Evolutionary conservation across 2,329 filamentous ascomycete species (phyloP).

Genomic region (Leptographium galeiforme): DNA sequence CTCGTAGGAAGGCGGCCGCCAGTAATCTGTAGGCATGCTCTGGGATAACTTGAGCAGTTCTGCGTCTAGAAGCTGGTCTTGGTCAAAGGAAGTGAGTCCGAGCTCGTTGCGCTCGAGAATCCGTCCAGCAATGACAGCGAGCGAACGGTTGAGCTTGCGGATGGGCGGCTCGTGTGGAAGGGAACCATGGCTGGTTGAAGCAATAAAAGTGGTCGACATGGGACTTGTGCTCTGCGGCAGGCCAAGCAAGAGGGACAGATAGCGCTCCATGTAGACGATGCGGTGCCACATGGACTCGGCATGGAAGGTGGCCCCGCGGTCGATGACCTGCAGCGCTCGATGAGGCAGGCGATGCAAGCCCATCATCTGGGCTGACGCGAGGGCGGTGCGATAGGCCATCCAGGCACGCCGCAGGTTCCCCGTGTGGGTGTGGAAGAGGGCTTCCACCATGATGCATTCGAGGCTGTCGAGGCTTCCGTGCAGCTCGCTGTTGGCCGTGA

Average conservation of each 20-base stretch:
- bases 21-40: background rate
- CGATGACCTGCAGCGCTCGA: background rate
- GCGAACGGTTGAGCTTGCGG: background rate
- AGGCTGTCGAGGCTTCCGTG: constrained; percentile 24
- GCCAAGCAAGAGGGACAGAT: constrained; percentile 20
- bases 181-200: background rate
- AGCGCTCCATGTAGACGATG: constrained; percentile 21
- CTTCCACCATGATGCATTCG: constrained; percentile 27
- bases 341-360: constrained; percentile 16
- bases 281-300: constrained; percentile 18
- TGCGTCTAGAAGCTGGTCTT: background rate
- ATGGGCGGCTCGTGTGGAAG: background rate
- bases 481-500: constrained; percentile 25
- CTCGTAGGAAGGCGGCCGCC: background rate
- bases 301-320: constrained; percentile 3
- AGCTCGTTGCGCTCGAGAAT: constrained; percentile 3
- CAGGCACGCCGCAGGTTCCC: constrained; percentile 28
- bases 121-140: background rate
- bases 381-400: constrained; percentile 23
- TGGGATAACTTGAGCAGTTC: background rate
- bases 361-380: constrained; percentile 27
- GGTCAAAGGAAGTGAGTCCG: background rate
- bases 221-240: constrained; percentile 12
- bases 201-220: too few species aligned
- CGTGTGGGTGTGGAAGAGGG: constrained; percentile 20